Conservation (phyloP, 2,329 filamentous ascomycete species). For the Aureobasidium sp. region DNA sequence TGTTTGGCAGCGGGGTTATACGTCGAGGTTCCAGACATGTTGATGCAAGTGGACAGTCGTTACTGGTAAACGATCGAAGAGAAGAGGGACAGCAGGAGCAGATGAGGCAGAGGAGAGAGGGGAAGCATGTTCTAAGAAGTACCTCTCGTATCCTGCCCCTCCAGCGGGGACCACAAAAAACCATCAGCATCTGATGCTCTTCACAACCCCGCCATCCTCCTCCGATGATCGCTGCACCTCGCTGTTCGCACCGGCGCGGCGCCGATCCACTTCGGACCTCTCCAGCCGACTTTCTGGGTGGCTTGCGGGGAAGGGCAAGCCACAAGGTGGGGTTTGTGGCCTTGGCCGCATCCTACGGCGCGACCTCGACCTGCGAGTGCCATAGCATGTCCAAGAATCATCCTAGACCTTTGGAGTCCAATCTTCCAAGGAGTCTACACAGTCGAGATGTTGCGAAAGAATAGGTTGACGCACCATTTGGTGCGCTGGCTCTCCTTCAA, state of each 20-base stretch:
- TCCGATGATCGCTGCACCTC: conserved; percentile 10
- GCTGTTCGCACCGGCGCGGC: conserved; percentile 10
- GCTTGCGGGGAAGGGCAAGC: conserved; percentile 5
- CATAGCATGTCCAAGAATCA: neutral
- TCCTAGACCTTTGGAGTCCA: neutral
- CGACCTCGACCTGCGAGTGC: neutral
- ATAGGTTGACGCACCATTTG: neutral
- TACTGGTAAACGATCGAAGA: neutral
- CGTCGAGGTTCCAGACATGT: conserved; percentile 11
- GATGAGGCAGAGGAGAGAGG: neutral
- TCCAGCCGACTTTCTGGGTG: neutral
- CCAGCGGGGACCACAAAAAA: conserved; percentile 9
- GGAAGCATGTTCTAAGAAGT: neutral
- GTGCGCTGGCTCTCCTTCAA: no score
- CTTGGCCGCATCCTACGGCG: neutral
- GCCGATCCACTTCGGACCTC: neutral
- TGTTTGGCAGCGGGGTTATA: conserved; percentile 52
- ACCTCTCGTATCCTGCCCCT: conserved; percentile 7
- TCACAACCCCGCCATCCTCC: conserved; percentile 1
- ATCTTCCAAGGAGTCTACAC: neutral
- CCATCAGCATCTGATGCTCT: neutral
- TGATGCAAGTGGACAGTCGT: neutral
- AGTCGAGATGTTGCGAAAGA: neutral
- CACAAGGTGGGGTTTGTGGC: neutral
- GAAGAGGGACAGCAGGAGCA: neutral